These are phyloP conservation scores for Russula brevipes DNA, from an alignment of 768 basidiomycete genomes.

Conservation along the genomic window DNA sequence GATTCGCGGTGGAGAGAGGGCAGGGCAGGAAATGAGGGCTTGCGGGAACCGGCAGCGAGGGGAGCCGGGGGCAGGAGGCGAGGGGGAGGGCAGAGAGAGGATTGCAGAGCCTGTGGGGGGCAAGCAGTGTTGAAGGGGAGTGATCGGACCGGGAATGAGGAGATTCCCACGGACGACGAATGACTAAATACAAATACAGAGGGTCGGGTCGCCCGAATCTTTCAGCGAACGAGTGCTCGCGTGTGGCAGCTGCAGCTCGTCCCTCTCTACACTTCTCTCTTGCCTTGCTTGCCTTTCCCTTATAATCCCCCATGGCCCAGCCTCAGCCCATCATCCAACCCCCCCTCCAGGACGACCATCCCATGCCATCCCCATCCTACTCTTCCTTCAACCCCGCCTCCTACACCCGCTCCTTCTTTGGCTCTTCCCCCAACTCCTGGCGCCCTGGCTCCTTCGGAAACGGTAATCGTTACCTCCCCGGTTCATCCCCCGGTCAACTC, in stretches of 20 bases:
- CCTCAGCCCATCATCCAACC: slow-evolving; percentile 45
- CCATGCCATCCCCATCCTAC: slow-evolving; percentile 44
- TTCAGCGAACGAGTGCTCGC: too few species aligned
- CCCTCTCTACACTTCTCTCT: not conserved
- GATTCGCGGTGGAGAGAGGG: too few species aligned
- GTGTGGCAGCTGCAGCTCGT: too few species aligned
- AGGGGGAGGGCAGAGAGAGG: not conserved
- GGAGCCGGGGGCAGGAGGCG: not conserved
- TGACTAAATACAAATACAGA: slow-evolving; percentile 17
- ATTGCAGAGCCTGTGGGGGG: not conserved
- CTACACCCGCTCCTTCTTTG: slow-evolving; percentile 63
- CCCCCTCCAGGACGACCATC: slow-evolving; percentile 29
- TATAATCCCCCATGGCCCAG: slow-evolving; percentile 32
- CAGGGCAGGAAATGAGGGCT: too few species aligned
- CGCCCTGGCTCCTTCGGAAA: slow-evolving; percentile 60
- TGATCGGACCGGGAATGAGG: not conserved
- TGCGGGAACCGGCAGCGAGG: not conserved
- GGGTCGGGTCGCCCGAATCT: not conserved
- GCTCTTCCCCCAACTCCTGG: slow-evolving; percentile 73
- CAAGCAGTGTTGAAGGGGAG: not conserved
- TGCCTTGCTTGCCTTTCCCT: not conserved
- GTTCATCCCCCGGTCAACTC: slow-evolving; percentile 54
- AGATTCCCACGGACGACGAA: not conserved
- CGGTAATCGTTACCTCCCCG: slow-evolving; percentile 56
- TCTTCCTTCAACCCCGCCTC: slow-evolving; percentile 62